A percentile compares a stretch with the other conserved stretches of the same genome.
phyloP scores from a whole-genome alignment of 2,329 filamentous ascomycete genomes.

The Claviceps spartinae region DNA sequence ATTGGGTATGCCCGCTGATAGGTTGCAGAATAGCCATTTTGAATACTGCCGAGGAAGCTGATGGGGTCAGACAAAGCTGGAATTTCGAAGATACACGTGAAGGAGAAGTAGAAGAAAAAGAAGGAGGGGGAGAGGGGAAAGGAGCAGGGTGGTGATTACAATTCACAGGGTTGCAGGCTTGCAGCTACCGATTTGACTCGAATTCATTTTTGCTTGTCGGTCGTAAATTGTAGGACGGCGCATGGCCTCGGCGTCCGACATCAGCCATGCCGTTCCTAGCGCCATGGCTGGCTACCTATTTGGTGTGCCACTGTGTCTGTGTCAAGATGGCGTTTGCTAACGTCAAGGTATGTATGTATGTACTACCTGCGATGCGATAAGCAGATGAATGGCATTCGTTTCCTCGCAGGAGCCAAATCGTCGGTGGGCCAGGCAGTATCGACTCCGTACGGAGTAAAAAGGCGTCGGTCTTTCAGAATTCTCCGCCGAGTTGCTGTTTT shows the following conservation, averaged over 20 bases:
- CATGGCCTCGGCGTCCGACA: neutral
- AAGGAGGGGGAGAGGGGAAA: neutral
- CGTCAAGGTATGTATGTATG: too few relatives aligned
- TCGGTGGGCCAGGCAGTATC: neutral
- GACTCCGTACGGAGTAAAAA: too few relatives aligned
- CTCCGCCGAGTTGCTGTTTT: conserved; percentile 2
- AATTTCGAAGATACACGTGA: neutral
- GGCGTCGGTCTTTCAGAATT: neutral
- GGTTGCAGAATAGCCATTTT: conserved; percentile 3
- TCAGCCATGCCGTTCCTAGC: neutral
- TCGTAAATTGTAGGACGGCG: neutral
- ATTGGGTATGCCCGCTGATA: conserved; percentile 3
- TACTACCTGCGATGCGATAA: too few relatives aligned
- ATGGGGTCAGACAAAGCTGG: neutral
- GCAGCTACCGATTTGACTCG: neutral
- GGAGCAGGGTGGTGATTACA: neutral
- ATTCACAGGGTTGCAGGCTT: neutral
- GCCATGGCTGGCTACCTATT: too few relatives aligned
- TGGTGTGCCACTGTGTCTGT: too few relatives aligned
- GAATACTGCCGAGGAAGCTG: neutral
- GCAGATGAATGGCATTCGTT: neutral
- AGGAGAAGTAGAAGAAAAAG: neutral
- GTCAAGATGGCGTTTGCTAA: too few relatives aligned
- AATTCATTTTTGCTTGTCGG: neutral
- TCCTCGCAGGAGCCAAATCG: neutral